Conservation (phyloP, 208 protist species). For the Leishmania turanica region DNA sequence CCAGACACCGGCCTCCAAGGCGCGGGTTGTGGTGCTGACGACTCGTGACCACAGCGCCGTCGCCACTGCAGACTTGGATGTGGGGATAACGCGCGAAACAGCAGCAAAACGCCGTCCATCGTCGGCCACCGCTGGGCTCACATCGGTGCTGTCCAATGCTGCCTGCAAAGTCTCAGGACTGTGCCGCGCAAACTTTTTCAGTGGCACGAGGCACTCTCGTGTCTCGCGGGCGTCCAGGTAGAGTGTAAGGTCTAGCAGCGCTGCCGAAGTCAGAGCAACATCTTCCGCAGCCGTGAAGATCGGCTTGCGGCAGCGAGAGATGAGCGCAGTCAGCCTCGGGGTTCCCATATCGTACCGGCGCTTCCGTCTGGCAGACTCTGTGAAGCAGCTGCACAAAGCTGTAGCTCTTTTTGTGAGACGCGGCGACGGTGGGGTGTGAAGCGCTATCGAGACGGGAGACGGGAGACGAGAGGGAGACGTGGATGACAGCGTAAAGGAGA, state of each 20-base stretch:
- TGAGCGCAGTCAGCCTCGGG: slow-evolving; percentile 11
- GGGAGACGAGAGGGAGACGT: neutral
- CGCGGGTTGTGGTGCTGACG: neutral
- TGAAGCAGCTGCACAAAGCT: neutral
- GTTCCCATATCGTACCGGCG: neutral
- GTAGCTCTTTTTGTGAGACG: neutral
- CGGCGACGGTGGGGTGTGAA: neutral
- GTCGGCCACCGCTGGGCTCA: neutral
- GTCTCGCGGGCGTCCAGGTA: slow-evolving; percentile 34
- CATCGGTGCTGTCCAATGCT: slow-evolving; percentile 9
- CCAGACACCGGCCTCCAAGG: slow-evolving; percentile 16
- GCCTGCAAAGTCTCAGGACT: slow-evolving; percentile 19
- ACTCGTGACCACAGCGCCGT: slow-evolving; percentile 16
- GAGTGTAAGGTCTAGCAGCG: slow-evolving; percentile 47
- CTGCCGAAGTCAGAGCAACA: slow-evolving; percentile 31
- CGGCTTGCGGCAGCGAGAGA: slow-evolving; percentile 26
- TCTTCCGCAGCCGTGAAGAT: slow-evolving; percentile 50
- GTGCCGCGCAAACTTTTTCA: slow-evolving; percentile 28
- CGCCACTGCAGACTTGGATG: slow-evolving; percentile 1
- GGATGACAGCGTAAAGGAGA: slow-evolving; percentile 4
- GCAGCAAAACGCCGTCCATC: slow-evolving; percentile 19
- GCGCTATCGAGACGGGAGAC: neutral
- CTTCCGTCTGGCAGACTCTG: neutral
- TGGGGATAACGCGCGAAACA: slow-evolving; percentile 17
- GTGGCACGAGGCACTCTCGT: slow-evolving; percentile 11